Conservation (phyloP, 106 monocot species). For the Phalaenopsis equestris region DNA sequence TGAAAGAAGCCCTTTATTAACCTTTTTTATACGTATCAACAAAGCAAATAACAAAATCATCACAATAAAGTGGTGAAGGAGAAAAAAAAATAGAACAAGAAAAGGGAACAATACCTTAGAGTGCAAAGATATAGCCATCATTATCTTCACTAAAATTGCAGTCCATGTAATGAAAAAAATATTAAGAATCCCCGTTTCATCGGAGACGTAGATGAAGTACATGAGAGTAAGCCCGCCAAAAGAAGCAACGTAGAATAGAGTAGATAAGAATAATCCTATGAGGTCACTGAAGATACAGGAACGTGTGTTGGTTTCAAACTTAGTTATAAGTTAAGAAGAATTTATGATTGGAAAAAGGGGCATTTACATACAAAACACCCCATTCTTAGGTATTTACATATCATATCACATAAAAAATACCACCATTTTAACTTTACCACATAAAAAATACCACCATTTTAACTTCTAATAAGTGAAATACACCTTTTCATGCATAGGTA, state of each 20-base stretch:
- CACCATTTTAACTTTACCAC: too few species aligned
- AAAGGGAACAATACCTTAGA: conserved; percentile 42
- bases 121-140: conserved; percentile 62
- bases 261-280: conserved; percentile 45
- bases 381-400: too few species aligned
- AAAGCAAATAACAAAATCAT: neutral
- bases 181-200: conserved; percentile 40
- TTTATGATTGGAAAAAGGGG: too few species aligned
- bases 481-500: too few species aligned
- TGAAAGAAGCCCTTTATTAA: conserved; percentile 63
- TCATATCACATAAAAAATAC: too few species aligned
- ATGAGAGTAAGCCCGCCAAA: conserved; percentile 39
- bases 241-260: conserved; percentile 42
- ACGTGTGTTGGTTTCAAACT: neutral
- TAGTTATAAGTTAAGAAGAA: too few species aligned
- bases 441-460: too few species aligned
- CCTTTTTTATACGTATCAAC: conserved; percentile 13
- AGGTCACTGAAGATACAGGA: conserved; percentile 31
- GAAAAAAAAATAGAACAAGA: neutral
- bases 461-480: too few species aligned
- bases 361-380: too few species aligned
- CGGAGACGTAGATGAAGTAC: conserved; percentile 33
- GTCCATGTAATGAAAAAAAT: conserved; percentile 70
- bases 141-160: conserved; percentile 39
- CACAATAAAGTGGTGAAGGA: neutral